Base-by-base conservation (phyloP, 2,329 filamentous ascomycete species). In the Neofusicoccum parvum region DNA sequence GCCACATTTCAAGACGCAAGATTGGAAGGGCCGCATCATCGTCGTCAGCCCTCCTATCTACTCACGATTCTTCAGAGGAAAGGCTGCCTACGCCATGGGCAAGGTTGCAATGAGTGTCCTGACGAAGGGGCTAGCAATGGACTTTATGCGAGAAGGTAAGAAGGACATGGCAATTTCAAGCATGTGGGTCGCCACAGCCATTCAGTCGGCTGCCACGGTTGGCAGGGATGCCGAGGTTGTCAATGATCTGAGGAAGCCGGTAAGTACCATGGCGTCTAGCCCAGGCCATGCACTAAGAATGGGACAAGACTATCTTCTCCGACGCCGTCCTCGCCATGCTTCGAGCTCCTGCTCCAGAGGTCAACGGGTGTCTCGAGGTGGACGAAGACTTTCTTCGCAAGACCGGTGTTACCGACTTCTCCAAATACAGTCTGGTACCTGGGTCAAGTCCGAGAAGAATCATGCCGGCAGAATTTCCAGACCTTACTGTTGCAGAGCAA, bases 1-100 rank as follows among this genome's bases (percentile, higher is more conserved):
- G 20, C 91, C 92, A 2, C 82, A 89, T 67, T 88, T 94, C 67
- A 78, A 78, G 64, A 78, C 81, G 54, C 82, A 81, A 67, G 80
- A 72, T 0, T 84, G 82, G 78, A 82, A 80, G 32, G 90, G 88
- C 0, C 79, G 92, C 32, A 86, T 96, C 67, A 80, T 96, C 51
- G 90, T 95, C 64, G 90, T 96, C 64, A 91, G 88, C 72, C 92
- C 92, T 27, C 92, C 92, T 1, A 94, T 96, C 65, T 96, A 96
- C 77, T 90, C 87, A 68, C 84, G 92, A 36, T 96, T 96, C 78
- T 94, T 95, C 76, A 80, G 90, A 23, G 92, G 92, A 11, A 96
- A 96, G 83, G 91, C 92, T 1, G 91, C 90, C 14, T 96, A 96
- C 78, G 91, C 92, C 0, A 86, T 88, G 78, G 85, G 84, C 68